Evolutionary conservation across 2,329 filamentous ascomycete genomes (phyloP), one percentile per base, ranked within the genome.

Genomic region (Malbranchea zuffiana): DNA sequence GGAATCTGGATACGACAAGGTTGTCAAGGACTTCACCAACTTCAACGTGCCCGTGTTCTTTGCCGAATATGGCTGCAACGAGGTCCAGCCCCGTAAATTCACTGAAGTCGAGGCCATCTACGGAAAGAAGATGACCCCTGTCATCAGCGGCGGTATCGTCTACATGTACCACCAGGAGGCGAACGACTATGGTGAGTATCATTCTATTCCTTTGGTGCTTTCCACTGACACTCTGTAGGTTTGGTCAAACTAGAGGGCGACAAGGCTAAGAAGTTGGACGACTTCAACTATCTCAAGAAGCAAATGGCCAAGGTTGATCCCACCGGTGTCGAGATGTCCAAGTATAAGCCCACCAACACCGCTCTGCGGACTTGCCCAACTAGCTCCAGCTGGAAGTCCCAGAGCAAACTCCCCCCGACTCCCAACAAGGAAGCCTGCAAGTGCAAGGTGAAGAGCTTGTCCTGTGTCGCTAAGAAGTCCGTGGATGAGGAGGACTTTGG

Each of bases 41-140:
- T 98, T 90, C 72, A 84, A 83, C 6, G 84, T 96, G 3, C 90
- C 90, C 31, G 82, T 86, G 53, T 98, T 98, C 78, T 95, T 98
- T 60, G 90, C 90, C 47, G 90, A 98, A 67, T 98, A 98, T 56
- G 90, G 90, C 51, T 98, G 90, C 78, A 96, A 92, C 67, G 69
- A 68, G 29, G 69, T 63, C 56, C 69, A 71, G 28, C 76, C 73
- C 43, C 84, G 90, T 64, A 70, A 73, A 43, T 98, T 93, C 66
- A 75, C 82, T 43, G 92, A 98, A 60, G 87, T 93, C 28, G 69
- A 65, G 29, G 80, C 82, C 37, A 75, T 98, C 6, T 98, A 82
- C 65, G 77, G 79, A 36, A 57, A 69, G 42, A 57, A 86, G 43
- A 98, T 98, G 90, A 82, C 77, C 18, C 61, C 63, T 6, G 84